Conservation (phyloP, 805 yeast species). For the Starmerella khaoyaiensis region DNA sequence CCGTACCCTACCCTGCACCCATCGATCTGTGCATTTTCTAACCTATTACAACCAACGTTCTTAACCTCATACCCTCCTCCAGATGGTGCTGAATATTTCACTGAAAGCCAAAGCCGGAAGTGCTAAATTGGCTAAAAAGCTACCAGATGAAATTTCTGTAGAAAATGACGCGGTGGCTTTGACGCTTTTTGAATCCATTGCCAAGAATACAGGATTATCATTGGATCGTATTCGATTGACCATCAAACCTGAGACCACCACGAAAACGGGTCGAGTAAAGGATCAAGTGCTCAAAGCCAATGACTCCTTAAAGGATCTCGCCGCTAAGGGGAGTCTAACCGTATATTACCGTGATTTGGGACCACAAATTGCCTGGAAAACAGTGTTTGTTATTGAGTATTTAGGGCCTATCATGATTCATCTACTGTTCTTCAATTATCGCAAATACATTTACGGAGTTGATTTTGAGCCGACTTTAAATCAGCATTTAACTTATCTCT, state of each 20-base stretch:
- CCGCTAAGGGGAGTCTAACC: constrained; percentile 30
- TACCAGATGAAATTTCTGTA: constrained; percentile 8
- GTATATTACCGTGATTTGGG: constrained; percentile 79
- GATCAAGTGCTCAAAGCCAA: constrained; percentile 35
- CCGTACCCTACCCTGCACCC: no score
- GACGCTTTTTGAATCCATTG: constrained; percentile 5
- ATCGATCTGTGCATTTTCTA: background rate
- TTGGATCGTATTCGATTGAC: constrained; percentile 48
- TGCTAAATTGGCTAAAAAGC: constrained; percentile 5
- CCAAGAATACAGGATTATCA: constrained; percentile 31
- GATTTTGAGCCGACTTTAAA: constrained; percentile 34
- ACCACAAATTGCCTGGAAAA: constrained; percentile 82
- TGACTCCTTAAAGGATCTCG: constrained; percentile 37
- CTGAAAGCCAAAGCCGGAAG: constrained; percentile 15
- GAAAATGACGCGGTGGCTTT: constrained; percentile 7
- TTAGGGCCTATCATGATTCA: constrained; percentile 80
- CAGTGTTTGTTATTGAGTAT: constrained; percentile 81
- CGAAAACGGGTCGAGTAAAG: constrained; percentile 22
- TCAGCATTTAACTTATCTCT: constrained; percentile 41
- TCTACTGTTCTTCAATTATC: constrained; percentile 39
- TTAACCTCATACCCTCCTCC: background rate
- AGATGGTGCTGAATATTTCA: constrained; percentile 9
- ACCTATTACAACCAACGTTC: no score
- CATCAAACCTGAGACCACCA: constrained; percentile 11
- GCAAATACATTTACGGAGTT: constrained; percentile 27